Evolutionary conservation across 1,284 basidiomycete genomes (phyloP).

Genomic region (Sphaerobolus stellatus): DNA sequence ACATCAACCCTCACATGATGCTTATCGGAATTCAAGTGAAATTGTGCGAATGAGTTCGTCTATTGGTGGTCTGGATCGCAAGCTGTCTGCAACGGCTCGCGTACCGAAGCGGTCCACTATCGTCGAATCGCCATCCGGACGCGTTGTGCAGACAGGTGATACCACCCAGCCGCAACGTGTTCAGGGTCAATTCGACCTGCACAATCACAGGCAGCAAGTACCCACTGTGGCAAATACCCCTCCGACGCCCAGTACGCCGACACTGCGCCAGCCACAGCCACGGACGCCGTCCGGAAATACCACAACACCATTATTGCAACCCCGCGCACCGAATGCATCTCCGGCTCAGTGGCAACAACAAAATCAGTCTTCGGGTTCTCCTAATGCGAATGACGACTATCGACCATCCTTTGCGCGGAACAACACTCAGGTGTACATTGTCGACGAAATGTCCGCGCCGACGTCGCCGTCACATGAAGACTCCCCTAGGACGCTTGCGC

Average conservation of each 20-base stretch:
- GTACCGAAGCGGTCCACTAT: conserved; percentile 94
- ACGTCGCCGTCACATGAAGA: conserved; percentile 61
- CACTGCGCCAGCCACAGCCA: conserved; percentile 35
- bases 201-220: conserved; percentile 21
- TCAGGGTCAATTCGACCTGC: conserved; percentile 25
- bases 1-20: conserved; percentile 51
- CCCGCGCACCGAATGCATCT: conserved; percentile 30
- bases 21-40: conserved; percentile 84
- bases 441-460: conserved; percentile 73
- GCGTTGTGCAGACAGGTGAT: conserved; percentile 67
- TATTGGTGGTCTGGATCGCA: conserved; percentile 85
- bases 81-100: conserved; percentile 88
- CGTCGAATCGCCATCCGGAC: conserved; percentile 92
- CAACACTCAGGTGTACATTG: conserved; percentile 87
- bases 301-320: conserved; percentile 26
- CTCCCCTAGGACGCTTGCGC: conserved; percentile 26
- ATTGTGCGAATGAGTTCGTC: conserved; percentile 91
- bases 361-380: conserved; percentile 24
- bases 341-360: conserved; percentile 32
- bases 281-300: conserved; percentile 9
- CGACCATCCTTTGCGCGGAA: conserved; percentile 71
- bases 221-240: neutral
- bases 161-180: conserved; percentile 48
- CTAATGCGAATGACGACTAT: neutral
- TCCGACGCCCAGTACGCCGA: conserved; percentile 21